These are phyloP conservation scores for Talaromyces nanjingensis DNA, from an alignment of 495 filamentous ascomycete genomes.

Conservation along the genomic window DNA sequence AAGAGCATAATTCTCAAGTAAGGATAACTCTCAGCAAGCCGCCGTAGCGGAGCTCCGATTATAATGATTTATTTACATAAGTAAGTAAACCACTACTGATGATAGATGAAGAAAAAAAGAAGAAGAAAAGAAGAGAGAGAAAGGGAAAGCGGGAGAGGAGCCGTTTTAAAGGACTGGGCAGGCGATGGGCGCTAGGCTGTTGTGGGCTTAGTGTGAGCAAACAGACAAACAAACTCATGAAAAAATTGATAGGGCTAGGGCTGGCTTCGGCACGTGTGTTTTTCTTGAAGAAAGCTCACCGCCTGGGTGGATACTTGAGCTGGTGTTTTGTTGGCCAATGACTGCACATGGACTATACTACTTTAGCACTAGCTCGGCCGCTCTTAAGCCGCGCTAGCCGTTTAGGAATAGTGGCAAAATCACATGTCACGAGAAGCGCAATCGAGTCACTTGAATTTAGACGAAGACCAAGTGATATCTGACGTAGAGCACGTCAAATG, in stretches of 20 bases:
- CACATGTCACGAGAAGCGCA: background rate
- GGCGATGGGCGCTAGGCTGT: background rate
- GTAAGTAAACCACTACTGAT: slow-evolving; percentile 49
- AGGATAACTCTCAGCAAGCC: slow-evolving; percentile 46
- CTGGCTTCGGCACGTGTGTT: background rate
- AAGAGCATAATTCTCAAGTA: slow-evolving; percentile 22
- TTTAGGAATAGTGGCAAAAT: background rate
- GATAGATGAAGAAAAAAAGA: slow-evolving; percentile 35
- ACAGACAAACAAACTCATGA: background rate
- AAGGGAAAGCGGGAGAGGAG: background rate
- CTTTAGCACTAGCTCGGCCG: background rate
- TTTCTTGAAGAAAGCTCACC: background rate
- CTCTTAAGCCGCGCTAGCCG: background rate
- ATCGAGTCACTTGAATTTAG: background rate
- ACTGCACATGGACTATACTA: background rate
- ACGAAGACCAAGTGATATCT: background rate
- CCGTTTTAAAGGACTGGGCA: slow-evolving; percentile 2
- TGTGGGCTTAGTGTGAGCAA: background rate
- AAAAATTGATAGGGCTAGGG: background rate
- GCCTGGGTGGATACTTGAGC: background rate
- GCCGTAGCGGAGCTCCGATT: slow-evolving; percentile 34
- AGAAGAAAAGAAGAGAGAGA: slow-evolving; percentile 12
- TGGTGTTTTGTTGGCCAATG: no score
- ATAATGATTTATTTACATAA: slow-evolving; percentile 30
- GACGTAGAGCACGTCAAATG: background rate